Evolutionary conservation across 2,329 filamentous ascomycete genomes (phyloP), one percentile per base, ranked within the genome.

Genomic region (Monosporascus cannonballus): DNA sequence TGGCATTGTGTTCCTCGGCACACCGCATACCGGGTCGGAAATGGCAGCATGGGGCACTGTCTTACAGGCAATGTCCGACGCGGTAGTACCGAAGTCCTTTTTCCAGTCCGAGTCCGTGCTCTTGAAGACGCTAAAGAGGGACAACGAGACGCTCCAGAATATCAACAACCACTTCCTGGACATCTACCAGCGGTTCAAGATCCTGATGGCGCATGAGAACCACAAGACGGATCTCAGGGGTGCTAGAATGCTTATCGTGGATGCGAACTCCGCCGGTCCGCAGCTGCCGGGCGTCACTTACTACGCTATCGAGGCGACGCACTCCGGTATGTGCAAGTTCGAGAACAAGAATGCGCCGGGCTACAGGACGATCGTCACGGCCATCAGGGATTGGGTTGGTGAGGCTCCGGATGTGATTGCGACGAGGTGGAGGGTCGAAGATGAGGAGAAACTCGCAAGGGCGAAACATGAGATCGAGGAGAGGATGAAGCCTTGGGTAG

Each of bases 151-250:
- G 0, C 70, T 92, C 5, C 81, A 87, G 61, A 85, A 86, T 55
- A 90, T 92, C 67, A 90, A 89, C 66, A 81, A 75, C 49, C 78
- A 85, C 53, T 92, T 92, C 59, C 75, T 85, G 18, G 84, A 90
- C 49, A 83, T 90, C 27, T 84, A 88, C 56, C 79, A 83, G 52
- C 77, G 83, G 1, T 90, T 89, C 63, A 79, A 83, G 58, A 83
- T 91, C 49, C 87, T 87, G 61, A 89, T 90, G 78, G 88, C 84
- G 38, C 86, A 90, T 51, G 88, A 92, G 64, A 85, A 84, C 46
- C 81, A 85, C 59, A 86, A 85, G 56, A 89, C 86, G 0, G 82
- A 89, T 57, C 61, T 90, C 37, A 85, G 80, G 59, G 83, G 81
- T 2, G 82, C 82, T 1, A 83, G 71, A 62, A 63, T 77, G 50